Evolutionary conservation across 2,329 filamentous ascomycete species (phyloP).

Genomic region (Thermothelomyces thermophilus): DNA sequence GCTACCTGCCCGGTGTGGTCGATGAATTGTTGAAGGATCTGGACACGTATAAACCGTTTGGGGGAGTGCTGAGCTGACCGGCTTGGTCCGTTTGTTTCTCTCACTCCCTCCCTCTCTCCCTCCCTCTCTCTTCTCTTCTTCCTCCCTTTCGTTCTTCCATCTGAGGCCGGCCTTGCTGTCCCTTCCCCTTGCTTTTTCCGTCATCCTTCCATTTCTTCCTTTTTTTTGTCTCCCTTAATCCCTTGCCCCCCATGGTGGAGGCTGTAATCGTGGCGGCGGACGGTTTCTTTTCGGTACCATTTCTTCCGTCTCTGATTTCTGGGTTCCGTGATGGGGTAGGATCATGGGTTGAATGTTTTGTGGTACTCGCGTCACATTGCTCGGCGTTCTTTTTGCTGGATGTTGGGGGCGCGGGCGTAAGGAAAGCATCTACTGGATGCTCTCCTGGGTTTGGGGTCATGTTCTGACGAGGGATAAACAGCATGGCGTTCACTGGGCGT

Average conservation of each 20-base stretch:
- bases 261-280: neutral
- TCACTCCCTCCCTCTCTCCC: conserved; percentile 18
- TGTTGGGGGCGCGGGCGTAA: neutral
- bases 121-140: conserved; percentile 18
- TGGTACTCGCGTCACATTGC: conserved; percentile 3
- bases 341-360: neutral
- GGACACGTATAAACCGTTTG: conserved; percentile 57
- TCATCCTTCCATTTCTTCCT: neutral
- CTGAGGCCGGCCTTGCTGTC: too few species aligned
- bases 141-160: conserved; percentile 5
- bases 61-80: conserved; percentile 46
- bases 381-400: conserved; percentile 7
- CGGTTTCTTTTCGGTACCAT: neutral
- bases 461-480: neutral
- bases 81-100: neutral
- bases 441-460: neutral
- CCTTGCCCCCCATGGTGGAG: neutral
- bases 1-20: conserved; percentile 25
- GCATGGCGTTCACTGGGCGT: conserved; percentile 8
- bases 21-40: conserved; percentile 48
- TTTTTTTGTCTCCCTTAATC: neutral
- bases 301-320: neutral
- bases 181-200: conserved; percentile 19
- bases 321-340: neutral
- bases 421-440: neutral